Evolutionary conservation across 139 green algal species (phyloP).

Genomic region (Haematococcus lacustris): DNA sequence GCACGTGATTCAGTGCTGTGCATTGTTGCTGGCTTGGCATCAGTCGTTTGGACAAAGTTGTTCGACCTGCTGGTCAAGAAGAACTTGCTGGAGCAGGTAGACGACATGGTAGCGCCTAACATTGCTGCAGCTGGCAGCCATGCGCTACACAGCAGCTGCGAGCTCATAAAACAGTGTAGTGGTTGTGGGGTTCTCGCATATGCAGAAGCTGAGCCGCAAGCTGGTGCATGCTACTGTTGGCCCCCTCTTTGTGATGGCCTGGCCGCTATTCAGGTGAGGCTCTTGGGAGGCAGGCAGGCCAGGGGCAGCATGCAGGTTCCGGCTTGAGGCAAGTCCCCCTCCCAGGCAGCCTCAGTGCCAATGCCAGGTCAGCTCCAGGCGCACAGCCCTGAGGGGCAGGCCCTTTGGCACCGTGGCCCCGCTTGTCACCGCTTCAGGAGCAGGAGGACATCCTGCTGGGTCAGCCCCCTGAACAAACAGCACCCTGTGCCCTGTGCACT

Average conservation of each 20-base stretch:
- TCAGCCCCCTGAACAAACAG: neutral
- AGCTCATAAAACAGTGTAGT: neutral
- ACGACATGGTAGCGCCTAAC: neutral
- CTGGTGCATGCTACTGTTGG: constrained; percentile 87
- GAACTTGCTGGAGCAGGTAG: constrained; percentile 51
- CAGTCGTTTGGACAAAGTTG: constrained; percentile 54
- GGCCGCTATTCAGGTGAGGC: constrained; percentile 81
- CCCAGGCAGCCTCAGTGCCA: too few relatives aligned
- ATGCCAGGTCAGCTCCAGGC: too few relatives aligned
- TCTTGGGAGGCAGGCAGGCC: too few relatives aligned
- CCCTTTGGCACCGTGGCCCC: neutral
- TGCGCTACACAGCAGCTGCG: neutral
- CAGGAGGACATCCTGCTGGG: neutral
- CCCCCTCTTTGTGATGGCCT: constrained; percentile 76
- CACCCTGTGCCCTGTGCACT: neutral
- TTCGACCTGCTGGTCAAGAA: constrained; percentile 45
- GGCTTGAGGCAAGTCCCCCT: too few relatives aligned
- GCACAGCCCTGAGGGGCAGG: neutral
- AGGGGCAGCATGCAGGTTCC: neutral
- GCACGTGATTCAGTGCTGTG: neutral
- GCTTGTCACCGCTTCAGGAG: neutral
- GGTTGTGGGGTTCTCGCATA: neutral
- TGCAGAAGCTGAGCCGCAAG: constrained; percentile 84
- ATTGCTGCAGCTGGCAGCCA: neutral
- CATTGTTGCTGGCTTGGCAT: constrained; percentile 15